Percentiles rank a stretch among this genome's conserved stretches.
Conservation (phyloP, 768 basidiomycete species). For the Pisolithus albus region DNA sequence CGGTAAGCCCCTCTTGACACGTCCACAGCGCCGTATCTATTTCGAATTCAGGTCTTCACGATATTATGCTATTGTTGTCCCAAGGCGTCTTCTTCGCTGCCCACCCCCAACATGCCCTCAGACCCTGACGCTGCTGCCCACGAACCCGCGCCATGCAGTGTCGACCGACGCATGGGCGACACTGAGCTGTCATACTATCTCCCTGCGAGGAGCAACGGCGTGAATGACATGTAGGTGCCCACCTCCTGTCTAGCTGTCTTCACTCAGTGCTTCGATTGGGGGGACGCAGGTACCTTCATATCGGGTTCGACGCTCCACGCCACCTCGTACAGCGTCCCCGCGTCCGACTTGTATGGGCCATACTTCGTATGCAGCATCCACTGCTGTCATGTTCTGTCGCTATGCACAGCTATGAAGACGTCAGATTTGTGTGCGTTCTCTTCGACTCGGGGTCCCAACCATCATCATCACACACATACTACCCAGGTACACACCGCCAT, state of each 20-base stretch:
- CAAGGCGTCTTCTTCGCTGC: too few species aligned
- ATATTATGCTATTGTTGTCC: too few species aligned
- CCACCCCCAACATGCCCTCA: too few species aligned
- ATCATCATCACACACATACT: background rate
- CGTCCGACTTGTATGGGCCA: conserved; percentile 60
- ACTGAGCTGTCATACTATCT: conserved; percentile 77
- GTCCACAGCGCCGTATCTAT: too few species aligned
- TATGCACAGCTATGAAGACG: conserved; percentile 57
- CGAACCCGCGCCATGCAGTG: background rate
- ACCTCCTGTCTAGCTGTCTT: background rate
- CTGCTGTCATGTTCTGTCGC: conserved; percentile 57
- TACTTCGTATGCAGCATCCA: conserved; percentile 64
- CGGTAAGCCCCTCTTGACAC: too few species aligned
- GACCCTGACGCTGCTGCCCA: too few species aligned
- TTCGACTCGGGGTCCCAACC: background rate
- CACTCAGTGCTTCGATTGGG: background rate
- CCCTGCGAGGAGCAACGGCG: conserved; percentile 69
- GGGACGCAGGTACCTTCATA: conserved; percentile 64
- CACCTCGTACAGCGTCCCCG: conserved; percentile 39
- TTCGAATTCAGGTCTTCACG: too few species aligned
- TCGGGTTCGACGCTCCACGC: conserved; percentile 52
- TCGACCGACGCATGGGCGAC: conserved; percentile 58
- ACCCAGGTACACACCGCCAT: conserved; percentile 41
- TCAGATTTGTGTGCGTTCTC: conserved; percentile 55
- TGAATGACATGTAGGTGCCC: conserved; percentile 74